phyloP scores from a whole-genome alignment of 345 rosid species.

The Camelina hispida region DNA sequence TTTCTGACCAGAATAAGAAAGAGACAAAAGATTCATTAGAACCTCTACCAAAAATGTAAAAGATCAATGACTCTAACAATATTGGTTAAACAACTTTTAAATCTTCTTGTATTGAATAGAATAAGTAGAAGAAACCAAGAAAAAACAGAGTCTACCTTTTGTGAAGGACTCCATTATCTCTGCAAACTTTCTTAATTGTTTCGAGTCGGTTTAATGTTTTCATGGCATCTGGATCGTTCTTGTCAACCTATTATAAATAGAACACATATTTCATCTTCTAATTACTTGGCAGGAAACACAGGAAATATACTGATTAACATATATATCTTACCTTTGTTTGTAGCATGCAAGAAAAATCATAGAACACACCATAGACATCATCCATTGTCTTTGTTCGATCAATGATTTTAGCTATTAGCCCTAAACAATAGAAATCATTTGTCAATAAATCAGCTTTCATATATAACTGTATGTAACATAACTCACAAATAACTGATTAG shows the following conservation, averaged over 20 bases:
- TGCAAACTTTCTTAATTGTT: conserved; percentile 63
- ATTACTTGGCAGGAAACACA: neutral
- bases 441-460: neutral
- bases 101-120: too few relatives aligned
- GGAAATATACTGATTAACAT: neutral
- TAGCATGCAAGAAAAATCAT: conserved; percentile 65
- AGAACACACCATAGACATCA: conserved; percentile 86
- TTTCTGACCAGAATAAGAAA: conserved; percentile 51
- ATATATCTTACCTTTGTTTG: conserved; percentile 59
- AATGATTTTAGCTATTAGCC: conserved; percentile 82
- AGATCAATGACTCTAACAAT: neutral
- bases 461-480: neutral
- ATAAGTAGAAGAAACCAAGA: conserved; percentile 10
- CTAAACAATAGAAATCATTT: conserved; percentile 38
- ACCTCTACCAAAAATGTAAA: neutral
- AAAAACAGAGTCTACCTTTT: conserved; percentile 50
- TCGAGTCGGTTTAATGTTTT: conserved; percentile 65
- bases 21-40: conserved; percentile 8
- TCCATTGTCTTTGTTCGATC: conserved; percentile 73
- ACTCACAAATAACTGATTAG: neutral
- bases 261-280: neutral
- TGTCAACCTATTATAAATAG: conserved; percentile 55
- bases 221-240: conserved; percentile 68
- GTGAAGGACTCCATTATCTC: conserved; percentile 57
- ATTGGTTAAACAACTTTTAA: too few relatives aligned